Percentiles rank a stretch among this genome's conserved stretches.
Evolutionary conservation across 495 filamentous ascomycete species (phyloP).

Genomic region (Tuber aestivum): DNA sequence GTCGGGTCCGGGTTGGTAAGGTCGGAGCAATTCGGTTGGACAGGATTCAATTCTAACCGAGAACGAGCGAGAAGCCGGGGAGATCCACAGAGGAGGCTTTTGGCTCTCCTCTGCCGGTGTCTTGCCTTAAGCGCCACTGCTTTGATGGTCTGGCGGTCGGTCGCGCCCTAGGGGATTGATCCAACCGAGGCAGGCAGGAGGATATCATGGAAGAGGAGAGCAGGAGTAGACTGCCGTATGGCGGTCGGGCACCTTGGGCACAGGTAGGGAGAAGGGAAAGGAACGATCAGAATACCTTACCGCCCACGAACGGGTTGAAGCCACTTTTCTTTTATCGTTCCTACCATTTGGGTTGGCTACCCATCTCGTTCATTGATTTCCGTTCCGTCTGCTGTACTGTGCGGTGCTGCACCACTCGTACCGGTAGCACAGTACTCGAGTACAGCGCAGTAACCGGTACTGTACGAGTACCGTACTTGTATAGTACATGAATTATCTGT

Average conservation of each 20-base stretch:
- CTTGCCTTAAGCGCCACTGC: not conserved
- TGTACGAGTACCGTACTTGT: not conserved
- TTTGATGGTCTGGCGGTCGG: not conserved
- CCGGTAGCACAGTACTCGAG: too few species aligned
- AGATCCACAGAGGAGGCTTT: not conserved
- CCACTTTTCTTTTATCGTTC: not conserved
- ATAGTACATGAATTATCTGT: not conserved
- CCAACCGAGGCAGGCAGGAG: not conserved
- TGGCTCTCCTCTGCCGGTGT: not conserved
- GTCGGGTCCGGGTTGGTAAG: too few species aligned
- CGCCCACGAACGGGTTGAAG: not conserved
- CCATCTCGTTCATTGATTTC: too few species aligned
- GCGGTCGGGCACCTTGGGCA: not conserved
- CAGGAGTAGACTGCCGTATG: too few species aligned
- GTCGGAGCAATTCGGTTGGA: not conserved
- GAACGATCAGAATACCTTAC: not conserved
- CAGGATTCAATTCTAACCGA: not conserved
- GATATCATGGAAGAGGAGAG: too few species aligned
- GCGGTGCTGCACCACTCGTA: too few species aligned
- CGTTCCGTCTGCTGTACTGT: not conserved
- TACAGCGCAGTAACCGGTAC: too few species aligned
- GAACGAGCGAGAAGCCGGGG: not conserved
- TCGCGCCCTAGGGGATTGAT: not conserved
- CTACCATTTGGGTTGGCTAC: too few species aligned
- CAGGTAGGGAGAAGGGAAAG: too few species aligned